phyloP scores from a whole-genome alignment of 2,329 filamentous ascomycete species.

The Alternaria sp. region DNA sequence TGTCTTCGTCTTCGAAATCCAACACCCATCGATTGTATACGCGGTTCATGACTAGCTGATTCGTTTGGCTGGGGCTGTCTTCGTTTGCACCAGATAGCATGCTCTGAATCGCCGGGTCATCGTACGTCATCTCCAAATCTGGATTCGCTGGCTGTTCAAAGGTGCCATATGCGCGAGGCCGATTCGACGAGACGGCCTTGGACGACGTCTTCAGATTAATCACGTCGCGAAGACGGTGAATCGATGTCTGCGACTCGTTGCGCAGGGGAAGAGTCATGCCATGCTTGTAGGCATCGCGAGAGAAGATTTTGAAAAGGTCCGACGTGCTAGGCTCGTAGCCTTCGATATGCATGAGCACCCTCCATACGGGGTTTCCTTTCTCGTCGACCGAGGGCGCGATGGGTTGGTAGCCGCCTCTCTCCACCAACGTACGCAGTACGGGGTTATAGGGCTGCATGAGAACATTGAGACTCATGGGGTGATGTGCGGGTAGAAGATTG shows the following conservation, averaged over 20 bases:
- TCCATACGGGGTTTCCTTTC: slow-evolving; percentile 29
- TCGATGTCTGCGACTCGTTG: slow-evolving; percentile 26
- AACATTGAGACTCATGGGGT: slow-evolving; percentile 31
- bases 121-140: slow-evolving; percentile 8
- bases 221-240: slow-evolving; percentile 38
- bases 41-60: slow-evolving; percentile 42
- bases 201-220: slow-evolving; percentile 31
- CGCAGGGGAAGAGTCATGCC: slow-evolving; percentile 40
- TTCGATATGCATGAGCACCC: slow-evolving; percentile 45
- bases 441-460: slow-evolving; percentile 51
- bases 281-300: slow-evolving; percentile 37
- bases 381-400: slow-evolving; percentile 29
- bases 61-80: slow-evolving; percentile 22
- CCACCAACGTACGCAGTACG: slow-evolving; percentile 44
- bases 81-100: slow-evolving; percentile 20
- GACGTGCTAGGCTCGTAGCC: slow-evolving; percentile 40
- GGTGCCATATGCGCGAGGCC: slow-evolving; percentile 28
- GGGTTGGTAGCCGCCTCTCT: slow-evolving; percentile 42
- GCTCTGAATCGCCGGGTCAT: slow-evolving; percentile 21
- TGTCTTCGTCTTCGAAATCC: slow-evolving; percentile 61
- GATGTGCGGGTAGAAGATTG: slow-evolving; percentile 50
- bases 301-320: slow-evolving; percentile 39
- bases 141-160: not conserved
- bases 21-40: slow-evolving; percentile 60
- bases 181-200: slow-evolving; percentile 23